phyloP scores from a whole-genome alignment of 345 rosid species.

The Rhodamnia argentea region DNA sequence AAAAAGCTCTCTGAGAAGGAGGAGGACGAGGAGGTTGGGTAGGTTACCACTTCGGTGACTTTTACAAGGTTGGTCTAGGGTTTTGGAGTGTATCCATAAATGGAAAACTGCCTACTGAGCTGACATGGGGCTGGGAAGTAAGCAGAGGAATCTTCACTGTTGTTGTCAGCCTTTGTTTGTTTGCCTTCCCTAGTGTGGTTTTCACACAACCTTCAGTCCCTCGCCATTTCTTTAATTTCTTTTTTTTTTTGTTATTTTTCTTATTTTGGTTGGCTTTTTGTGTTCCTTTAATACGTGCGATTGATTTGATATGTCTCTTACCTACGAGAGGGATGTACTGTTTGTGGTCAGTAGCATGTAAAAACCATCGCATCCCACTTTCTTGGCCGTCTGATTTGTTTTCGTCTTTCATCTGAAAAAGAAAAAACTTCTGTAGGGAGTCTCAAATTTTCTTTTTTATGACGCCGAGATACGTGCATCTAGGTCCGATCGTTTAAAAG shows the following conservation, averaged over 20 bases:
- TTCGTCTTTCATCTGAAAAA: background rate
- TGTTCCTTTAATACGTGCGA: background rate
- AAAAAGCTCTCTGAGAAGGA: background rate
- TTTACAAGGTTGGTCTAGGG: conserved; percentile 27
- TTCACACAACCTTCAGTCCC: background rate
- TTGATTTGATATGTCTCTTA: background rate
- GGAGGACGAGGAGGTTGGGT: background rate
- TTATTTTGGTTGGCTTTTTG: background rate
- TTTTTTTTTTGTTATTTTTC: background rate
- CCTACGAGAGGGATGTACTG: background rate
- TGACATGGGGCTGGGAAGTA: background rate
- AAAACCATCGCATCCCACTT: background rate
- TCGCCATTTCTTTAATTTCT: background rate
- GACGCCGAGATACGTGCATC: background rate
- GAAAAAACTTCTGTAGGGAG: background rate
- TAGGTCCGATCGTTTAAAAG: background rate
- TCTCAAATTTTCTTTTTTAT: background rate
- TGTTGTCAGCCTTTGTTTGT: background rate
- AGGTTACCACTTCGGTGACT: conserved; percentile 24
- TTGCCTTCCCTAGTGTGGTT: background rate
- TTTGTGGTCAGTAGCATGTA: background rate
- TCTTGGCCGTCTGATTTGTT: background rate
- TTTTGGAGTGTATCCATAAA: conserved; percentile 35
- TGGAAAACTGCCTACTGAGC: conserved; percentile 40
- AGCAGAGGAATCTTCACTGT: conserved; percentile 28